Percentiles rank a stretch among this genome's conserved stretches.
phyloP scores from a whole-genome alignment of 176 grass and related monocot species.

The maize (Zea mays) region Zm-B73-REFERENCE-NAM-5.0 NC_050103.1:13012001-13012500 shows the following conservation, averaged over 20 bases:
- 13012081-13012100: neutral
- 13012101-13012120: neutral
- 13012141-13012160: too few relatives aligned
- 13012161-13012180: too few relatives aligned
- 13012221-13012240: too few relatives aligned
- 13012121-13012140: too few relatives aligned
- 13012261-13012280: constrained; percentile 14
- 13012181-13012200: too few relatives aligned
- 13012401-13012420: neutral
- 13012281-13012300: neutral
- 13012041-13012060: constrained; percentile 1
- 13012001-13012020: neutral
- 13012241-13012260: neutral
- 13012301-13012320: constrained; percentile 5
- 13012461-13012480: constrained; percentile 1
- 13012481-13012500: neutral
- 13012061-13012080: neutral
- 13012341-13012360: constrained; percentile 18
- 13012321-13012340: neutral
- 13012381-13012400: neutral
- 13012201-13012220: too few relatives aligned
- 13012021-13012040: constrained; percentile 21
- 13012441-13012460: neutral
- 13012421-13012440: neutral
- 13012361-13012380: neutral